Percentiles rank a stretch among this genome's conserved stretches.
These are phyloP conservation scores for Suillus spraguei DNA, from an alignment of 768 basidiomycete species.

Conservation along the genomic window DNA sequence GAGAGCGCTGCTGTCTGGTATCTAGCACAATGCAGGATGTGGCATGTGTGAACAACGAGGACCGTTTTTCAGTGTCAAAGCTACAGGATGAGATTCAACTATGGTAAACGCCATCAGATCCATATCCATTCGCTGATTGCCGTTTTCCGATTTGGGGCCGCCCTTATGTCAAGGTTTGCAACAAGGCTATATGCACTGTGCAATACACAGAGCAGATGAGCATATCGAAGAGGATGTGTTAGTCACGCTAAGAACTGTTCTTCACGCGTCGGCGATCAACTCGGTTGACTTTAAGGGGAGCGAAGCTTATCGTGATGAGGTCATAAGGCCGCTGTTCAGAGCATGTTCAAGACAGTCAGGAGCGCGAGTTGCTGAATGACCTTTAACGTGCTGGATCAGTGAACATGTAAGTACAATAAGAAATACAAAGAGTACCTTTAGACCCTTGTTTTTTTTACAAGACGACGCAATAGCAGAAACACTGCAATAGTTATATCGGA, in stretches of 20 bases:
- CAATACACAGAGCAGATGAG: conserved; percentile 24
- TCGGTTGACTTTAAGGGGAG: not conserved
- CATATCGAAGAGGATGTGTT: too few species aligned
- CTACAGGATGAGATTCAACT: not conserved
- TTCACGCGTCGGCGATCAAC: not conserved
- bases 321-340: not conserved
- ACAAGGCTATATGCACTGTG: conserved; percentile 17
- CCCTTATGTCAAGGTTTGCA: conserved; percentile 23
- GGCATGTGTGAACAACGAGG: too few species aligned
- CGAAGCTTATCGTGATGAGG: not conserved
- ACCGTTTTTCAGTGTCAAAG: not conserved
- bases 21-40: too few species aligned
- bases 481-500: too few species aligned
- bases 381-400: too few species aligned
- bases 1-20: too few species aligned
- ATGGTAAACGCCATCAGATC: not conserved
- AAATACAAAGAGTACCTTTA: too few species aligned
- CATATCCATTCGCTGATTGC: not conserved
- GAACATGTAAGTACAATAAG: too few species aligned
- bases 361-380: not conserved
- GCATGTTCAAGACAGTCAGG: conserved; percentile 1
- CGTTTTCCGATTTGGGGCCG: not conserved
- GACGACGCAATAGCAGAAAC: too few species aligned
- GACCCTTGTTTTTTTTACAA: too few species aligned
- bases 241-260: not conserved